Base-by-base conservation (phyloP, 768 basidiomycete genomes). In the Obba rivulosa region DNA sequence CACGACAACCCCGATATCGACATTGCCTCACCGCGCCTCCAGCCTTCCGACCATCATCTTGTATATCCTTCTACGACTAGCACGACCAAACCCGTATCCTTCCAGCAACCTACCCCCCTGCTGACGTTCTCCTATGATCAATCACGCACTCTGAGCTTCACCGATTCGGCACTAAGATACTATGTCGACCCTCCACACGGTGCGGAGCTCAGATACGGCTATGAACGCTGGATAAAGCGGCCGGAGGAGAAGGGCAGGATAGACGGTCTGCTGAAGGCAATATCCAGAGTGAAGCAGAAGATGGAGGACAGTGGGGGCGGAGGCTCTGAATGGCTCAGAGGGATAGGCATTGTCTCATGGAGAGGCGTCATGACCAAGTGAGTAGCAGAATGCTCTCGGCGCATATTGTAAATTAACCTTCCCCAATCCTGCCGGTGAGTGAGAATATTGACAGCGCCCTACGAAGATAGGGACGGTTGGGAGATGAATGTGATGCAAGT, bases 341-440 rank as follows among this genome's bases (percentile, higher is more conserved):
- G 77, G 46, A 71, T 85, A 22, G 76, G 73, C 1, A 75, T 85
- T 23, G 72, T 87, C 44, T 70, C 76, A 9, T 93, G 90, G 90
- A 73, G 90, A 58, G 90, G 90, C 10, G 76, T 91, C 45, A 80
- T 91, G 74, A 92, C 91, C 51, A 91, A 83, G 87, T 90, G 63
- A 69, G 76, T 62, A 37, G 13, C 13, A 3, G 28, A 7, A 31
- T 31, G 28, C 13, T 7, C 28, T 46, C 18, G 17, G 36, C 39
- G 42, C 16, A 31, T 13, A 31, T 31, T 5, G 7, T 31, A 31
- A 36, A 37, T 40, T 41, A 57, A 54, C 41, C 56, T 51, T 43
- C 56, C 43, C 45, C 50, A 38, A 56, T 55, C 28, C 14, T 44
- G 35, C 34, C 20, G 13, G 66, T 62, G 74, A 73, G 74, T 45